Base-by-base conservation (phyloP, 345 rosid species). In the Murraya koenigii region DNA sequence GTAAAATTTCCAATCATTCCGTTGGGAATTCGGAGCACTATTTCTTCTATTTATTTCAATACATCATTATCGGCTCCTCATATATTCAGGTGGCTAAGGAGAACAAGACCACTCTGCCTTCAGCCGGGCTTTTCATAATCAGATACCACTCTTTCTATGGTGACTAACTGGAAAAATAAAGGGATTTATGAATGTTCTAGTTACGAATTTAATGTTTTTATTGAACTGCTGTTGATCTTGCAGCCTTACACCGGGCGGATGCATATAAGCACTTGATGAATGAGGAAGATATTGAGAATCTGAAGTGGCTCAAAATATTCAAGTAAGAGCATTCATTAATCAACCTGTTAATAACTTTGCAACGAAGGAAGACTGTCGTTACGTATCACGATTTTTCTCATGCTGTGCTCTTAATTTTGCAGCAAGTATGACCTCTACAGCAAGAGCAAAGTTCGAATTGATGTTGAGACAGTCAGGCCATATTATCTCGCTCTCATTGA, bases 101-200 rank as follows among this genome's bases (percentile, higher is more conserved):
- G 81, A 90, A 87, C 69, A 75, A 76, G 25, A 79, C 90, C 7
- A 88, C 84, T 76, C 87, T 89, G 28, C 92, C 94, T 39, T 80
- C 92, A 11, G 88, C 92, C 5, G 90, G 82, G 35, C 94, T 89
- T 75, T 90, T 90, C 84, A 84, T 90, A 59, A 84, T 89, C 70
- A 79, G 92, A 83, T 90, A 89, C 80, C 92, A 90, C 52, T 90
- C 92, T 58, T 90, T 90, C 62, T 89, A 90, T 65, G 80, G 94
- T 90, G 81, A 78, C 38, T 28, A 49, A 66, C 68, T 64, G 23
- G 30, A 36, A 38, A 66, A 66, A 35, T 8, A 33, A 14, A 66
- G 49, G 67, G 17, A 63, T 32, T 65, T 36, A n/a, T 36, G 6
- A 2, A 35, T 36, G n/a, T 33, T 22, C 28, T 20, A 8, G 26